phyloP scores from a whole-genome alignment of 305 asterid genomes.

The Fraxinus greggii region DNA sequence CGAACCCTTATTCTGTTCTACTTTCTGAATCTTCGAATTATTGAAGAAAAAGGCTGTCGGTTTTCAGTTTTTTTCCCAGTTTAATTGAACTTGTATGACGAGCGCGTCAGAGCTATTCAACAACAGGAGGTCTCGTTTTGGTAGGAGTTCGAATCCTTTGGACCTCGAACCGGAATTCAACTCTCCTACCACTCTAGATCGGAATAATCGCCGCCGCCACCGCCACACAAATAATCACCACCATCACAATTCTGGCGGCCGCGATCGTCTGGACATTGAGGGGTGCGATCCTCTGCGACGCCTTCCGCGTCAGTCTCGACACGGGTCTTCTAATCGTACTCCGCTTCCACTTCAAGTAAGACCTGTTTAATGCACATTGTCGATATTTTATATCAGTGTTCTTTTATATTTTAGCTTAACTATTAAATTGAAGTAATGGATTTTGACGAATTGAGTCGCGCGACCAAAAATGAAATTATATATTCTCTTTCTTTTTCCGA shows the following conservation, averaged over 20 bases:
- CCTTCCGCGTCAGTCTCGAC: conserved; percentile 32
- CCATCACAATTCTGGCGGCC: conserved; percentile 25
- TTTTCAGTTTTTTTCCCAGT: background rate
- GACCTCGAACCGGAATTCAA: conserved; percentile 38
- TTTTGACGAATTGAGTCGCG: background rate
- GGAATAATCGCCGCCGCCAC: conserved; percentile 43
- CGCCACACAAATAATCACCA: conserved; percentile 10
- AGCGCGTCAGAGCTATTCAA: conserved; percentile 77
- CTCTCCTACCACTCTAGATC: conserved; percentile 32
- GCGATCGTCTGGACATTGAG: conserved; percentile 49
- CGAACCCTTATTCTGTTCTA: background rate
- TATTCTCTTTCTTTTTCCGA: background rate
- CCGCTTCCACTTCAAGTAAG: conserved; percentile 38
- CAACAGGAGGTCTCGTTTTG: conserved; percentile 66
- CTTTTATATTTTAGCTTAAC: background rate
- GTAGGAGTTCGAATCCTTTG: conserved; percentile 47
- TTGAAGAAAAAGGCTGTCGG: background rate
- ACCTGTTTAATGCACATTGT: background rate
- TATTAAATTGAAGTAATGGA: background rate
- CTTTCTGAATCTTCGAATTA: background rate
- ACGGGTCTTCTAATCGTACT: conserved; percentile 31
- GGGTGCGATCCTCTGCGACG: conserved; percentile 57
- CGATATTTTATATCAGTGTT: background rate
- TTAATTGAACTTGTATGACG: conserved; percentile 55
- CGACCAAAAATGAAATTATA: background rate